Conservation (phyloP, 108 stramenopile species). For the Poteriospumella lacustris region DNA sequence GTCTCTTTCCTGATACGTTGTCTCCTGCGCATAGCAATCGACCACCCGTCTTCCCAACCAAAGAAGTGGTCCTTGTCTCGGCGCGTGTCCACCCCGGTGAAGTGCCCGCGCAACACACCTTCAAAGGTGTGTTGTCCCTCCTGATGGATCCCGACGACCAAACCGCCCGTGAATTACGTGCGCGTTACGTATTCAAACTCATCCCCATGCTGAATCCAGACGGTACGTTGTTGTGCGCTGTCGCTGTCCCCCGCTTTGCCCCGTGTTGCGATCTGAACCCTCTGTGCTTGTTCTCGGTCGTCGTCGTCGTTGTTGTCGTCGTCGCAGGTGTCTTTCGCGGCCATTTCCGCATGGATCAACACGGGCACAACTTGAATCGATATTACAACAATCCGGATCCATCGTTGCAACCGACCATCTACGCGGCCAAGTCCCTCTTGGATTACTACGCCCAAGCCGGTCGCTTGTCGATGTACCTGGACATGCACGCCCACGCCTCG, state of each 20-base stretch:
- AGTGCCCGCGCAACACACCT: conserved; percentile 54
- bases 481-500: conserved; percentile 61
- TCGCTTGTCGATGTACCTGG: conserved; percentile 43
- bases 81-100: conserved; percentile 65
- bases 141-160: conserved; percentile 43
- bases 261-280: neutral
- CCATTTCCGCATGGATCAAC: conserved; percentile 58
- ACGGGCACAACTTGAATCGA: conserved; percentile 60
- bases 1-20: conserved; percentile 24
- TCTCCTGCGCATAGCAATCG: neutral
- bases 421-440: conserved; percentile 40
- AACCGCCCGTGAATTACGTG: conserved; percentile 45
- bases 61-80: conserved; percentile 48
- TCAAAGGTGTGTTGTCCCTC: conserved; percentile 53
- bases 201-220: conserved; percentile 63
- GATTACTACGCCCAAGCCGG: conserved; percentile 36
- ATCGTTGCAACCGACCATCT: conserved; percentile 38
- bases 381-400: conserved; percentile 51
- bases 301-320: too few species aligned
- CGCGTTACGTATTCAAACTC: conserved; percentile 50
- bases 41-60: neutral
- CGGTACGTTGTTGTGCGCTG: conserved; percentile 32
- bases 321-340: conserved; percentile 56
- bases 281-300: neutral
- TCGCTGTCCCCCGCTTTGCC: too few species aligned